Evolutionary conservation across 257 asterid genomes (phyloP).

Genomic region (Solanum raphanifolium): DNA sequence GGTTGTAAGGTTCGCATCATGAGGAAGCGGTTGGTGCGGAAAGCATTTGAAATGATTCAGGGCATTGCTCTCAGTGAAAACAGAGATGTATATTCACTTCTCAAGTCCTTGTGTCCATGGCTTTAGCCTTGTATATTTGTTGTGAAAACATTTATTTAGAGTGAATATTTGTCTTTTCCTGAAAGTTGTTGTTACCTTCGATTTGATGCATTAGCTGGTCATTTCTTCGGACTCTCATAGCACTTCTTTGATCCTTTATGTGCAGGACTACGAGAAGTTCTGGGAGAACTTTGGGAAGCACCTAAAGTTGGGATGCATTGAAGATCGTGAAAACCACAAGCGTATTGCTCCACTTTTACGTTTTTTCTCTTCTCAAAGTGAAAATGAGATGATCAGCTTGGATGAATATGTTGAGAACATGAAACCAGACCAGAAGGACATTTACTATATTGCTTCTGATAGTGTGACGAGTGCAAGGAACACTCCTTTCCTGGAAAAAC

Average conservation of each 20-base stretch:
- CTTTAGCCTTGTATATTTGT: background rate
- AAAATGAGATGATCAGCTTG: conserved; percentile 65
- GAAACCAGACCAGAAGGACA: conserved; percentile 88
- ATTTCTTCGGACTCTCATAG: background rate
- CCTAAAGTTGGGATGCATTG: conserved; percentile 88
- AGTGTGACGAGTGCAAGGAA: conserved; percentile 84
- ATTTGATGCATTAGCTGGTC: background rate
- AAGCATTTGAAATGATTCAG: conserved; percentile 95
- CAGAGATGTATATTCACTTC: conserved; percentile 41
- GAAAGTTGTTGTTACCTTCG: background rate
- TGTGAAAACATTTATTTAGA: background rate
- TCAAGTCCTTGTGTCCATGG: background rate
- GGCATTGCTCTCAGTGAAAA: conserved; percentile 88
- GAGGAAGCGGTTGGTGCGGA: conserved; percentile 96
- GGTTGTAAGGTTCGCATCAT: conserved; percentile 72
- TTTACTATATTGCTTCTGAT: conserved; percentile 84
- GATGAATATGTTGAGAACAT: conserved; percentile 90
- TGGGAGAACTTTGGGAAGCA: conserved; percentile 93
- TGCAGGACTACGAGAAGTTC: conserved; percentile 76
- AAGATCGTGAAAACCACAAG: conserved; percentile 95
- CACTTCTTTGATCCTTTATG: background rate
- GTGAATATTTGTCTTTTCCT: background rate
- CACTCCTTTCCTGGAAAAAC: conserved; percentile 93
- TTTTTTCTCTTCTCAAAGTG: conserved; percentile 90
- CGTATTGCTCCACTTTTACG: conserved; percentile 90